phyloP scores from a whole-genome alignment of 345 rosid genomes.

The Nephelium lappaceum region DNA sequence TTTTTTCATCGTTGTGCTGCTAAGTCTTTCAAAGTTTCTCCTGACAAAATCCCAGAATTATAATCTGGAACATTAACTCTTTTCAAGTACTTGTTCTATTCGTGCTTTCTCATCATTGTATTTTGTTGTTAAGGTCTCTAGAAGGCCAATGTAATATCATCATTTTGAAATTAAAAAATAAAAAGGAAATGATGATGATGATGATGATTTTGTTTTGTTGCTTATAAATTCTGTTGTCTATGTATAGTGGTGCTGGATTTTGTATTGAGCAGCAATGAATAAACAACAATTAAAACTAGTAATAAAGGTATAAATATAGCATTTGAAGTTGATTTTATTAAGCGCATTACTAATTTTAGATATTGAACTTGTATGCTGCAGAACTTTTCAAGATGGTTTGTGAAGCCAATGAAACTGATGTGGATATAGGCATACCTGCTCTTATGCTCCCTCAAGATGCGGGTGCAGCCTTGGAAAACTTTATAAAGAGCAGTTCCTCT shows the following conservation, averaged over 20 bases:
- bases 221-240: neutral
- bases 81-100: neutral
- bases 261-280: neutral
- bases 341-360: slow-evolving; percentile 18
- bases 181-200: neutral
- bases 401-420: slow-evolving; percentile 67
- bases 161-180: neutral
- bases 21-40: neutral
- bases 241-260: neutral
- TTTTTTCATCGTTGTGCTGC: neutral
- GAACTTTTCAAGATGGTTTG: slow-evolving; percentile 99
- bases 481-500: slow-evolving; percentile 32
- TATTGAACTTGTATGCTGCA: slow-evolving; percentile 39
- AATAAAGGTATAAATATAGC: neutral
- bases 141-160: neutral
- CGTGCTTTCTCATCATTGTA: neutral
- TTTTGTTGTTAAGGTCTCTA: neutral
- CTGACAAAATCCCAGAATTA: neutral
- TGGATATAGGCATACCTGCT: slow-evolving; percentile 69
- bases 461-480: slow-evolving; percentile 55
- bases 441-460: slow-evolving; percentile 98
- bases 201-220: neutral
- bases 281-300: neutral
- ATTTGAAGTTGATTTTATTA: neutral
- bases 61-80: neutral